phyloP scores from a whole-genome alignment of 176 grass and related monocot species.

The Carex pumila region DNA sequence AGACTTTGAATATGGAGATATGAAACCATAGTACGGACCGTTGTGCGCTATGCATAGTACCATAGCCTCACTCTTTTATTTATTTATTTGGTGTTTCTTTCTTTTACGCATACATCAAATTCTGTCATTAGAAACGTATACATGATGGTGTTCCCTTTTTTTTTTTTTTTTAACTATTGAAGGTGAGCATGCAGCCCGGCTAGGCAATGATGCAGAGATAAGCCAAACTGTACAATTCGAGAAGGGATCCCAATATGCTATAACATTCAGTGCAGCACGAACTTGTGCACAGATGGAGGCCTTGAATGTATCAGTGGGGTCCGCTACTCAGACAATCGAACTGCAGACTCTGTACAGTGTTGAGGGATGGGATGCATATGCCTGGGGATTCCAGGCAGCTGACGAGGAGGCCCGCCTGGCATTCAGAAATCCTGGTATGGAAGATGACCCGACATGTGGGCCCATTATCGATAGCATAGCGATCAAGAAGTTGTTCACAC shows the following conservation, averaged over 20 bases:
- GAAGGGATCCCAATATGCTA: constrained; percentile 70
- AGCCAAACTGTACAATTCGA: constrained; percentile 63
- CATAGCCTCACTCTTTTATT: too few relatives aligned
- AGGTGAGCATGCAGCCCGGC: constrained; percentile 75
- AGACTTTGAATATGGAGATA: too few relatives aligned
- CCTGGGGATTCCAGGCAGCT: constrained; percentile 68
- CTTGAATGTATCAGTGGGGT: constrained; percentile 67
- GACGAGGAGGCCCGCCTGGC: constrained; percentile 54
- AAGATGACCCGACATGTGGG: constrained; percentile 92
- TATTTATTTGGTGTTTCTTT: not conserved
- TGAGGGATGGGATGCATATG: constrained; percentile 96
- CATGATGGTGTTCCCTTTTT: not conserved
- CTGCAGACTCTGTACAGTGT: constrained; percentile 96
- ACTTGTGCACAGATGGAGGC: constrained; percentile 92
- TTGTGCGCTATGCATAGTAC: too few relatives aligned
- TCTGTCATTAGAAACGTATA: not conserved
- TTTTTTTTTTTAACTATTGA: not conserved
- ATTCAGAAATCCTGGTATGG: constrained; percentile 97
- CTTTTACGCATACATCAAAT: not conserved
- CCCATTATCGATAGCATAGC: constrained; percentile 89
- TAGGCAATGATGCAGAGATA: constrained; percentile 89
- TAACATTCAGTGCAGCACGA: constrained; percentile 89
- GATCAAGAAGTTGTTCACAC: constrained; percentile 86
- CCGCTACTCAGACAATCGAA: constrained; percentile 57
- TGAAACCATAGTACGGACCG: too few relatives aligned